Conservation (phyloP, 306 rosid genomes). For the Castanea crenata region DNA sequence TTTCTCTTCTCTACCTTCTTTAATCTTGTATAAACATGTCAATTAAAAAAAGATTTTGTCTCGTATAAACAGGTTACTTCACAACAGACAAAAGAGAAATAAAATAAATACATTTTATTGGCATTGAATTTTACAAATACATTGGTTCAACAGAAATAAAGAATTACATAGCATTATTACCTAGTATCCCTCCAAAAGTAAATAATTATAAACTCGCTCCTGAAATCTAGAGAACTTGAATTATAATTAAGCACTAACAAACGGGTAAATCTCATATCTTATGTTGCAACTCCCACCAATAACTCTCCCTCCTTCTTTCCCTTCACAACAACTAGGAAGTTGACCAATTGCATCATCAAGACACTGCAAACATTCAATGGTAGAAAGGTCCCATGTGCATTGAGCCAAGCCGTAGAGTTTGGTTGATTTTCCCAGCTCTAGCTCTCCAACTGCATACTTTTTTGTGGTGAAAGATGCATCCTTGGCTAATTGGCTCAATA, state of each 20-base stretch:
- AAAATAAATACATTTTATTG: too few species aligned
- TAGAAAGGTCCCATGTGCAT: slow-evolving; percentile 1
- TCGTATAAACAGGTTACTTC: too few species aligned
- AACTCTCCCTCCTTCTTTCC: background rate
- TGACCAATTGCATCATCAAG: background rate
- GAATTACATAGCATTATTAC: too few species aligned
- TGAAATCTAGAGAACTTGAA: too few species aligned
- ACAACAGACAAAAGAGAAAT: too few species aligned
- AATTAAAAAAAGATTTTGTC: too few species aligned
- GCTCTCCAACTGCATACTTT: background rate
- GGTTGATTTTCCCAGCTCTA: background rate
- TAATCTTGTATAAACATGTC: too few species aligned
- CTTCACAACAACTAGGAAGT: background rate
- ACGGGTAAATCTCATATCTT: background rate
- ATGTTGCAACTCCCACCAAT: slow-evolving; percentile 6
- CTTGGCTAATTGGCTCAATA: background rate
- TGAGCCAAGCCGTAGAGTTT: slow-evolving; percentile 1
- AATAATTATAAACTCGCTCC: too few species aligned
- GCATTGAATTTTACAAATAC: too few species aligned
- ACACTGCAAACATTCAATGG: background rate
- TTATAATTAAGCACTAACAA: background rate
- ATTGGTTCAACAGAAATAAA: too few species aligned
- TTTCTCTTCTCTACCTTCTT: too few species aligned
- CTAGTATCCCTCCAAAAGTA: too few species aligned
- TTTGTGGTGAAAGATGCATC: background rate